Conservation (phyloP, 1,284 basidiomycete species). For the Cutaneotrichosporon spelunceum region DNA sequence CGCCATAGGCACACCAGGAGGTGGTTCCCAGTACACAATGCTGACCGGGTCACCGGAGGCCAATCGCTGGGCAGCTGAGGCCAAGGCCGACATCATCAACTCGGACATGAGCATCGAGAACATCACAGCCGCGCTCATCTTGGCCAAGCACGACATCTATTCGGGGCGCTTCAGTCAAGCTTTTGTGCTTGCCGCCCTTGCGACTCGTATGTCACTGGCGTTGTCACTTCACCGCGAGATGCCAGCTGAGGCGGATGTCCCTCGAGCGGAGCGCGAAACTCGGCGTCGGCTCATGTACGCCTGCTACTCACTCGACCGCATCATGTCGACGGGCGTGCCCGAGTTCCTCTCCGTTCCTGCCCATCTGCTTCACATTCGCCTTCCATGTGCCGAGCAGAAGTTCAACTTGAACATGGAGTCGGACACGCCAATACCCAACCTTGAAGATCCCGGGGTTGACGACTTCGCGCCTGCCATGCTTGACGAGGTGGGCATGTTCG, state of each 20-base stretch:
- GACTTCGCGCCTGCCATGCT: background rate
- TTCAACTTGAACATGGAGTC: conserved; percentile 16
- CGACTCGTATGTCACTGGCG: conserved; percentile 22
- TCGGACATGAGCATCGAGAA: conserved; percentile 26
- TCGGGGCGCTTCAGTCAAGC: conserved; percentile 21
- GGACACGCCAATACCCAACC: conserved; percentile 12
- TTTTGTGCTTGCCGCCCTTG: conserved; percentile 20
- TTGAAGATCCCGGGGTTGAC: conserved; percentile 10
- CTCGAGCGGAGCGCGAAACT: conserved; percentile 24
- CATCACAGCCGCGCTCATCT: conserved; percentile 24
- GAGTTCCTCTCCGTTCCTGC: conserved; percentile 19
- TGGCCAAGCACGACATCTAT: conserved; percentile 30
- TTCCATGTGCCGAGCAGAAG: conserved; percentile 22
- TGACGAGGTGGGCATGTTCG: conserved; percentile 23
- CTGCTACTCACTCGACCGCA: conserved; percentile 29
- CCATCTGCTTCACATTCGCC: conserved; percentile 7
- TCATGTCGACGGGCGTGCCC: conserved; percentile 28
- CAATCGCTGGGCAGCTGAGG: conserved; percentile 23
- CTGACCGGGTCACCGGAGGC: conserved; percentile 10
- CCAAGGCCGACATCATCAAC: conserved; percentile 19
- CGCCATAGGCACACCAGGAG: background rate
- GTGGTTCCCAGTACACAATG: background rate
- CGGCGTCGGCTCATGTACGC: conserved; percentile 27
- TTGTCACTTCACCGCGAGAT: conserved; percentile 23
- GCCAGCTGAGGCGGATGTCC: conserved; percentile 9